Evolutionary conservation across 176 grass and related monocot species (phyloP).

Genomic region (Musa schizocarpa): DNA sequence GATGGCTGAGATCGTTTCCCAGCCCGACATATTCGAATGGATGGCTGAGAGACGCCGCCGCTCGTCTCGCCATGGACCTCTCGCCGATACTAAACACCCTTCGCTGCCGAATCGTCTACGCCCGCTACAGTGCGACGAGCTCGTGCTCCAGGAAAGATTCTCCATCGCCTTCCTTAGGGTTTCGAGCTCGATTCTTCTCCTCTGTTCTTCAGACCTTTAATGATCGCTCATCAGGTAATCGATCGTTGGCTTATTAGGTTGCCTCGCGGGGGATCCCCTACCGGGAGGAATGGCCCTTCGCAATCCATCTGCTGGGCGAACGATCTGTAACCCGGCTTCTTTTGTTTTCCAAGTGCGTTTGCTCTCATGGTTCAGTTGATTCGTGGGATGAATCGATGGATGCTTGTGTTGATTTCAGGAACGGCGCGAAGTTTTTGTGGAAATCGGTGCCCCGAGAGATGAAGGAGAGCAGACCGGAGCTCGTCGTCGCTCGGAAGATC

Average conservation of each 20-base stretch:
- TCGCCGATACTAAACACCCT: conserved; percentile 43
- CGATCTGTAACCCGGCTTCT: conserved; percentile 44
- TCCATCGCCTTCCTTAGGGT: conserved; percentile 3
- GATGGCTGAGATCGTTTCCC: too few species aligned
- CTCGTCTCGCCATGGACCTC: conserved; percentile 42
- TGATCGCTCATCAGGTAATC: not conserved
- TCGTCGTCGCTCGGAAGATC: conserved; percentile 60
- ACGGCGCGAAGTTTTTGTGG: conserved; percentile 78
- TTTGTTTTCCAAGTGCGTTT: not conserved
- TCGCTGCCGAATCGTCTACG: conserved; percentile 42
- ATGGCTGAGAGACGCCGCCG: too few species aligned
- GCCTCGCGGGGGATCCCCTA: conserved; percentile 36
- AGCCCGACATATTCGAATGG: too few species aligned
- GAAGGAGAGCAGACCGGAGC: conserved; percentile 66
- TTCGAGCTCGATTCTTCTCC: not conserved
- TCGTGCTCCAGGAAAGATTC: conserved; percentile 44
- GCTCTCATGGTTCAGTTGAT: not conserved
- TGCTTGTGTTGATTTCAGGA: conserved; percentile 29
- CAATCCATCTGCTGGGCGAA: conserved; percentile 69
- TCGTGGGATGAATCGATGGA: conserved; percentile 4
- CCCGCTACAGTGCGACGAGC: conserved; percentile 53
- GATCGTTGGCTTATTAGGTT: conserved; percentile 24
- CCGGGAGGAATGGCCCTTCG: conserved; percentile 80
- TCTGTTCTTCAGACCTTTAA: not conserved
- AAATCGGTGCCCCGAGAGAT: conserved; percentile 65